phyloP scores from a whole-genome alignment of 2,329 filamentous ascomycete species.

The Botrytis porri region DNA sequence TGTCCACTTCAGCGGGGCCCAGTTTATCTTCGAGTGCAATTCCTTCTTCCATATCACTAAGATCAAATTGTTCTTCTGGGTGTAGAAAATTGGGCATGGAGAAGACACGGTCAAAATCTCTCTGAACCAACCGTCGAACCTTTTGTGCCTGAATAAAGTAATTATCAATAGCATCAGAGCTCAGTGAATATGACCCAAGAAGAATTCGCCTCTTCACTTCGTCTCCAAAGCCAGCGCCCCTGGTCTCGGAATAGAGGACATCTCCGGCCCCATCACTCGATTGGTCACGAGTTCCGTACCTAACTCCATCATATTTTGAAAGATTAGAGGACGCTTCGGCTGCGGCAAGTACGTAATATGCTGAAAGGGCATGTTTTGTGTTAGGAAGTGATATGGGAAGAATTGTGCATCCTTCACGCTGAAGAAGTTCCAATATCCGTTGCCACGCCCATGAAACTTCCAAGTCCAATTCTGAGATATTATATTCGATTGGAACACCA shows the following conservation, averaged over 20 bases:
- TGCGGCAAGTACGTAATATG: constrained; percentile 93
- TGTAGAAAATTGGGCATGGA: constrained; percentile 64
- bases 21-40: constrained; percentile 51
- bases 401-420: constrained; percentile 64
- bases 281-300: constrained; percentile 61
- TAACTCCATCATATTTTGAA: constrained; percentile 94
- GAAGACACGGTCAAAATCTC: constrained; percentile 84
- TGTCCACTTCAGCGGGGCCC: constrained; percentile 68
- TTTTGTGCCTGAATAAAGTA: constrained; percentile 95
- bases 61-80: constrained; percentile 51
- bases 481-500: constrained; percentile 74
- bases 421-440: constrained; percentile 56
- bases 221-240: constrained; percentile 71
- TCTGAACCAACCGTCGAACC: constrained; percentile 76
- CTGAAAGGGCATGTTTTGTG: constrained; percentile 80
- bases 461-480: constrained; percentile 74
- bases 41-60: constrained; percentile 58
- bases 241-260: constrained; percentile 73
- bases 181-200: constrained; percentile 85
- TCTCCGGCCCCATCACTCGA: constrained; percentile 54
- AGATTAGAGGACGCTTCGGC: constrained; percentile 95
- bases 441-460: constrained; percentile 69
- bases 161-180: constrained; percentile 87
- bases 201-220: constrained; percentile 87
- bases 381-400: constrained; percentile 77